A percentile compares a stretch with the other conserved stretches of the same genome.
phyloP scores from a whole-genome alignment of 177 flowering plant genomes.

The Tripterygium wilfordii region DNA sequence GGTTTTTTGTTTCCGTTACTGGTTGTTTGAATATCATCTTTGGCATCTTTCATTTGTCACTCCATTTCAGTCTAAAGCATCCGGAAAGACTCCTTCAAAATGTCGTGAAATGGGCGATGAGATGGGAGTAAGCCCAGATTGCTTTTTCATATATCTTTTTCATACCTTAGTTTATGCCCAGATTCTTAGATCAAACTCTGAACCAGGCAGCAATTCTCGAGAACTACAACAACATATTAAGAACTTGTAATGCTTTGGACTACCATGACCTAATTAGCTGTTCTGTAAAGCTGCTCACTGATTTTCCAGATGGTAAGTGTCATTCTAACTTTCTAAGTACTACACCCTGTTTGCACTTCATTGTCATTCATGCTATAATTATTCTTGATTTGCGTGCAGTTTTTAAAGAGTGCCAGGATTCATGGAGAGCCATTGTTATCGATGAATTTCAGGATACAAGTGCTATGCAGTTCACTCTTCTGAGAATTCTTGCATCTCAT shows the following conservation, averaged over 20 bases:
- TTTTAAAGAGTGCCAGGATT: slow-evolving; percentile 52
- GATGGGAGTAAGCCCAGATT: slow-evolving; percentile 55
- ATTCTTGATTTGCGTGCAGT: no score
- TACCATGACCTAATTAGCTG: slow-evolving; percentile 90
- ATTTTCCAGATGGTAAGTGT: slow-evolving; percentile 79
- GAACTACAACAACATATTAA: slow-evolving; percentile 60
- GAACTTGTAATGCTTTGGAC: slow-evolving; percentile 89
- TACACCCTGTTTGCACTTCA: no score
- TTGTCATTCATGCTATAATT: no score
- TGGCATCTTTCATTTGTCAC: not conserved
- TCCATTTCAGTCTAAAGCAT: slow-evolving; percentile 79
- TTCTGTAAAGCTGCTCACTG: slow-evolving; percentile 68
- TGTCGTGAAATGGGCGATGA: slow-evolving; percentile 60
- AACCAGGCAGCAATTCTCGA: slow-evolving; percentile 67
- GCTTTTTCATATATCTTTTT: slow-evolving; percentile 6
- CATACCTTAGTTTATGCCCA: slow-evolving; percentile 6
- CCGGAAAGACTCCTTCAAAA: slow-evolving; percentile 68
- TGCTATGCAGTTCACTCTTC: slow-evolving; percentile 73
- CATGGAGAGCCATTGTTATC: slow-evolving; percentile 81
- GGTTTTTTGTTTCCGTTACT: not conserved
- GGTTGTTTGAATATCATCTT: no score
- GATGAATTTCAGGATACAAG: slow-evolving; percentile 99
- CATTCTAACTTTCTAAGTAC: no score
- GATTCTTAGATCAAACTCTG: slow-evolving; percentile 14
- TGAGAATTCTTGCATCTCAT: slow-evolving; percentile 73